A percentile compares a stretch with the other conserved stretches of the same genome.
These are phyloP conservation scores for Saitozyma podzolica DNA, from an alignment of 768 basidiomycete genomes.

Conservation along the genomic window DNA sequence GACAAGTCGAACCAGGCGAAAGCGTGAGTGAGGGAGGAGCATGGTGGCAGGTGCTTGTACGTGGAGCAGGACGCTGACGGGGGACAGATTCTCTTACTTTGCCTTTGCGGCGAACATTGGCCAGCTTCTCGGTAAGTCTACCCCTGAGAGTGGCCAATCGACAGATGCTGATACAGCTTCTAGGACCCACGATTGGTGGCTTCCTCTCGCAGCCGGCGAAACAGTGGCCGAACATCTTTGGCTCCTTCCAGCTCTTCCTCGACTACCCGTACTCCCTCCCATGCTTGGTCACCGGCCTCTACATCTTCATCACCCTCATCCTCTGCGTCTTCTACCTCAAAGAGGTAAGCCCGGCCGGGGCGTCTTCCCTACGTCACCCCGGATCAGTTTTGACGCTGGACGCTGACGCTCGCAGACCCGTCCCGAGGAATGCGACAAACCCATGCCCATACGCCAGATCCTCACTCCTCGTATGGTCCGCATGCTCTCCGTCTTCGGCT, in stretches of 20 bases:
- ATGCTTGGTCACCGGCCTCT: constrained; percentile 18
- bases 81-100: constrained; percentile 22
- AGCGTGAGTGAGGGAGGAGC: no score
- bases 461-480: constrained; percentile 14
- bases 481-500: constrained; percentile 20
- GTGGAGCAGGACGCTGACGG: no score
- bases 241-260: constrained; percentile 12
- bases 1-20: no score
- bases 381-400: background rate
- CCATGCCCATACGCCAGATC: constrained; percentile 12
- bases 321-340: constrained; percentile 18
- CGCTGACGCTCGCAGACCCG: constrained; percentile 15
- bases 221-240: constrained; percentile 22
- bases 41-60: no score
- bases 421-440: constrained; percentile 24
- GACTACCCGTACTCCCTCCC: constrained; percentile 23
- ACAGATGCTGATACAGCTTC: no score
- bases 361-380: background rate
- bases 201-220: constrained; percentile 23
- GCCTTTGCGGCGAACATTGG: constrained; percentile 30
- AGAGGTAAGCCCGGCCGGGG: constrained; percentile 12
- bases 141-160: no score
- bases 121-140: constrained; percentile 11
- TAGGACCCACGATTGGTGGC: constrained; percentile 20
- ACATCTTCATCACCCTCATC: constrained; percentile 19